Evolutionary conservation across 805 yeast genomes (phyloP).

Genomic region (Yarrowia alimentaria): DNA sequence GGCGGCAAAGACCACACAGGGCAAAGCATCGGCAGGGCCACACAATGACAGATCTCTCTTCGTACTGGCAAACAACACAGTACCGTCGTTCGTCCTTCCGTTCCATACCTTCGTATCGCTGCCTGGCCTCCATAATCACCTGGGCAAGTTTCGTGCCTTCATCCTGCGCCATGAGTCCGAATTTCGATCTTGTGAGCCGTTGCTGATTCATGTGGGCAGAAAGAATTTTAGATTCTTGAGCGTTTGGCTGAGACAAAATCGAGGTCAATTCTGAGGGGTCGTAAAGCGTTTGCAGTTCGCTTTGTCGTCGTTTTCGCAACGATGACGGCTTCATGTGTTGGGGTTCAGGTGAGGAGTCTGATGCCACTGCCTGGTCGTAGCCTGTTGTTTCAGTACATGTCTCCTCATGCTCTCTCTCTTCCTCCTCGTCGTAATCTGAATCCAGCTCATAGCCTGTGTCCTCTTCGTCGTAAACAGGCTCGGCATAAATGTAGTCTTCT

Average conservation of each 20-base stretch:
- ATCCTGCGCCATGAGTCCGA: neutral
- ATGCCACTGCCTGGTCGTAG: neutral
- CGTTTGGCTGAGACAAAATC: conserved; percentile 15
- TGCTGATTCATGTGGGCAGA: conserved; percentile 24
- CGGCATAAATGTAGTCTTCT: conserved; percentile 4
- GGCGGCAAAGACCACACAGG: conserved; percentile 79
- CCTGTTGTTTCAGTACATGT: neutral
- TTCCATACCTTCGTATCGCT: conserved; percentile 18
- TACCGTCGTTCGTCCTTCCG: conserved; percentile 10
- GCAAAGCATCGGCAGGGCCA: conserved; percentile 96
- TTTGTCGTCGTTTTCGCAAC: conserved; percentile 1
- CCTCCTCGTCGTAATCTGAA: conserved; percentile 9
- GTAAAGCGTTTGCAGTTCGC: conserved; percentile 9
- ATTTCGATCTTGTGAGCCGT: conserved; percentile 18
- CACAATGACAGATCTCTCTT: conserved; percentile 69
- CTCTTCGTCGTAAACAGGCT: conserved; percentile 8
- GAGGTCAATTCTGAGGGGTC: conserved; percentile 20
- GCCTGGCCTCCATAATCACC: conserved; percentile 20
- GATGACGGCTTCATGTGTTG: neutral
- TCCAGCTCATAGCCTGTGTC: conserved; percentile 1
- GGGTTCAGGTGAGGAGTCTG: too few species aligned
- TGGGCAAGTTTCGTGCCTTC: conserved; percentile 14
- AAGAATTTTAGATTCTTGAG: conserved; percentile 17
- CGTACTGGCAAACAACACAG: conserved; percentile 81
- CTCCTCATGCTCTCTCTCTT: neutral